These are phyloP conservation scores for Sporisorium exsertum DNA, from an alignment of 1,284 basidiomycete species.

Conservation along the genomic window DNA sequence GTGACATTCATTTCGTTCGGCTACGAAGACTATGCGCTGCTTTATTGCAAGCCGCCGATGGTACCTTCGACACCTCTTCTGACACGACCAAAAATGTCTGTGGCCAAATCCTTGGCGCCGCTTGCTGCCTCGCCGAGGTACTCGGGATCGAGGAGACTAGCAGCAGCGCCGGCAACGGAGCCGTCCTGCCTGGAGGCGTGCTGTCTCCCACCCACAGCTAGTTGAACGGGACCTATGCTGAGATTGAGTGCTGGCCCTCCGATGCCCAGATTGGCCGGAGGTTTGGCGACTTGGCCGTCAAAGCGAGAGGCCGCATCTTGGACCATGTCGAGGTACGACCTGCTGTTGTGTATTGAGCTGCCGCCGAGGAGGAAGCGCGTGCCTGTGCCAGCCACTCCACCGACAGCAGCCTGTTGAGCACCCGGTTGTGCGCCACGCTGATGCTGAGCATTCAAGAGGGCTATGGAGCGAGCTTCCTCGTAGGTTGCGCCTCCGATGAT, in stretches of 20 bases:
- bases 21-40: background rate
- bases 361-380: constrained; percentile 65
- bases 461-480: constrained; percentile 64
- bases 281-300: constrained; percentile 49
- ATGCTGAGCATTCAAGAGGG: constrained; percentile 59
- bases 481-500: constrained; percentile 68
- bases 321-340: constrained; percentile 62
- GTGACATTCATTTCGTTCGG: background rate
- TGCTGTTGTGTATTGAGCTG: constrained; percentile 61
- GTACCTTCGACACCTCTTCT: constrained; percentile 55
- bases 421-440: constrained; percentile 25
- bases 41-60: constrained; percentile 39
- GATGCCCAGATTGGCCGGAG: constrained; percentile 42
- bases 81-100: constrained; percentile 58
- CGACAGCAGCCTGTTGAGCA: constrained; percentile 20
- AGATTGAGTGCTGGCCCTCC: constrained; percentile 54
- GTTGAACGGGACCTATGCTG: constrained; percentile 59
- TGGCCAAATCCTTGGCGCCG: constrained; percentile 62
- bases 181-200: constrained; percentile 24
- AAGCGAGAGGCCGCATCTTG: constrained; percentile 63
- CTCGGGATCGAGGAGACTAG: constrained; percentile 34
- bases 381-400: constrained; percentile 40
- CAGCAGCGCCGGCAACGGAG: constrained; percentile 23
- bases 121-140: constrained; percentile 62
- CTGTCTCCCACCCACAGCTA: constrained; percentile 40